A percentile compares a stretch with the other conserved stretches of the same genome.
Evolutionary conservation across 345 rosid species (phyloP).

Genomic region (Salix purpurea): DNA sequence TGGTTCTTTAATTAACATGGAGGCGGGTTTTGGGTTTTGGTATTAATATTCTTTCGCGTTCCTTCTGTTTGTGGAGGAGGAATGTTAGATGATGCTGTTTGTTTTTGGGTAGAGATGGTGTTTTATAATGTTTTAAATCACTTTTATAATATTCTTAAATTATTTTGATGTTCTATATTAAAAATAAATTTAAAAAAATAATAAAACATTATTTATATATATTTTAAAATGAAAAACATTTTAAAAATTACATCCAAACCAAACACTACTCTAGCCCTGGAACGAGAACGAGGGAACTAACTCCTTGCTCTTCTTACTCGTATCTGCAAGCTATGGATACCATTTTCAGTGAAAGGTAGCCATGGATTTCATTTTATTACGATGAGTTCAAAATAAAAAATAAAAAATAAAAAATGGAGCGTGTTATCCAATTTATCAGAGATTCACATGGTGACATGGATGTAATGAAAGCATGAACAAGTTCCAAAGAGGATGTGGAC

Average conservation of each 20-base stretch:
- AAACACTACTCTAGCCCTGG: not conserved
- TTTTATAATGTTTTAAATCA: no score
- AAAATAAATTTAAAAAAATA: no score
- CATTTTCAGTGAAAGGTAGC: conserved; percentile 2
- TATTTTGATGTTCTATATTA: no score
- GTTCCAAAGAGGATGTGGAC: conserved; percentile 34
- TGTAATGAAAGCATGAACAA: conserved; percentile 20
- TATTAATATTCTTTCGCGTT: not conserved
- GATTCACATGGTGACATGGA: conserved; percentile 29
- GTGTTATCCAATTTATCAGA: not conserved
- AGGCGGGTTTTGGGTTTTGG: not conserved
- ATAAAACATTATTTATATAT: no score
- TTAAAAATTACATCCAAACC: no score
- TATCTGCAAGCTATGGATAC: not conserved
- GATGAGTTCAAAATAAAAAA: not conserved
- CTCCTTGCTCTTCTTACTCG: conserved; percentile 16
- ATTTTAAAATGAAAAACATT: no score
- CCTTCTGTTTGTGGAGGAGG: not conserved
- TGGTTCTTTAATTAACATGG: not conserved
- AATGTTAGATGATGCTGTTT: not conserved
- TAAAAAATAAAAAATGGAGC: conserved; percentile 2
- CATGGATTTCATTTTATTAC: not conserved
- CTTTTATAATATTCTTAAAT: no score
- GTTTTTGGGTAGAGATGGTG: no score
- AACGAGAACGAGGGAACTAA: no score